Evolutionary conservation across 768 basidiomycete genomes (phyloP).

Genomic region (Ramaria sp.): DNA sequence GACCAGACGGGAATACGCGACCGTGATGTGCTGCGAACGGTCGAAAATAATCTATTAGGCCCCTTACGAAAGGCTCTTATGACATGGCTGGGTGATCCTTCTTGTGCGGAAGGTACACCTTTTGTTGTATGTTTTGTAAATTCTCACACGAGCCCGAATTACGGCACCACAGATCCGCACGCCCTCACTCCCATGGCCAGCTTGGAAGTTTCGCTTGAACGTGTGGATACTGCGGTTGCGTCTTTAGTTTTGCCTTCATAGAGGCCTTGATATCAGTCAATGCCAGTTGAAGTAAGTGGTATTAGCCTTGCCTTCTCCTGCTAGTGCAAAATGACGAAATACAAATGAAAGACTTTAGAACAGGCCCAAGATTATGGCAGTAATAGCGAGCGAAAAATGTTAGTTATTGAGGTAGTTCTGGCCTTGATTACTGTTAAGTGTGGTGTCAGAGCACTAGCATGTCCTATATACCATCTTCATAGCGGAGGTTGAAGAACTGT

Average conservation of each 20-base stretch:
- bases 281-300: too few relatives aligned
- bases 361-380: too few relatives aligned
- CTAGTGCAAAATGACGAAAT: too few relatives aligned
- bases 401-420: too few relatives aligned
- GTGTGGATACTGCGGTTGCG: slow-evolving; percentile 1
- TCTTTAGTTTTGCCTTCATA: neutral
- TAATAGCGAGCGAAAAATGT: too few relatives aligned
- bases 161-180: slow-evolving; percentile 1
- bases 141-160: neutral
- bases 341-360: too few relatives aligned
- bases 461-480: too few relatives aligned
- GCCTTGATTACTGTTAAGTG: too few relatives aligned
- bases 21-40: neutral
- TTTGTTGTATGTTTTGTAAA: neutral
- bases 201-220: slow-evolving; percentile 4
- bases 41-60: neutral
- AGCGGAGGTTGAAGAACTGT: too few relatives aligned
- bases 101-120: neutral
- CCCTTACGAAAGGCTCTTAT: neutral
- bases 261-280: too few relatives aligned
- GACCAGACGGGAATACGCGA: slow-evolving; percentile 5
- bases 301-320: too few relatives aligned
- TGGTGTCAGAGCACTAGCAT: too few relatives aligned
- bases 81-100: neutral
- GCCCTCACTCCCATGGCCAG: neutral